Conservation (phyloP, 306 rosid species). For the Medicago ruthenica region DNA sequence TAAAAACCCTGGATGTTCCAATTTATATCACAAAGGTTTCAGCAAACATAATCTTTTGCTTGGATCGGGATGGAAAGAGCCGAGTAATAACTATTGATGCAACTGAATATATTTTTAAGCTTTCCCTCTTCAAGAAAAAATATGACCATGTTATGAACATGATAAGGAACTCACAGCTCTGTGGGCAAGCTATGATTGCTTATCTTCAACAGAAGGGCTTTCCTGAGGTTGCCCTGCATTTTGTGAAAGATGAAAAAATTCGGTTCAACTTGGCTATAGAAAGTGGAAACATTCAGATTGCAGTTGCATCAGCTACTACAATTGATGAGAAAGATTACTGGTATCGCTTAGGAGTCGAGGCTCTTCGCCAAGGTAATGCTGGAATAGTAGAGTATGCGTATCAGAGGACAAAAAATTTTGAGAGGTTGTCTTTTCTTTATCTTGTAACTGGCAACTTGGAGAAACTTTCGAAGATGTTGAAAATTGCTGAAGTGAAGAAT, state of each 20-base stretch:
- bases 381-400: constrained; percentile 95
- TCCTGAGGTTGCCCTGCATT: constrained; percentile 96
- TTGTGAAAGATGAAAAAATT: constrained; percentile 91
- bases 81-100: constrained; percentile 76
- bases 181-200: constrained; percentile 95
- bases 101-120: constrained; percentile 84
- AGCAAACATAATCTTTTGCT: constrained; percentile 77
- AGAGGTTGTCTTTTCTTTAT: constrained; percentile 90
- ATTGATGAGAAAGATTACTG: constrained; percentile 96
- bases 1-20: constrained; percentile 85
- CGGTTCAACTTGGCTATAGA: constrained; percentile 90
- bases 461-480: constrained; percentile 92
- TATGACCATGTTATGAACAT: constrained; percentile 90
- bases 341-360: constrained; percentile 91
- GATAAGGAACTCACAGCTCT: constrained; percentile 90
- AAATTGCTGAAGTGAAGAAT: constrained; percentile 93
- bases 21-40: constrained; percentile 87
- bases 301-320: constrained; percentile 91
- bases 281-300: constrained; percentile 94
- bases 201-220: constrained; percentile 96
- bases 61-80: constrained; percentile 94
- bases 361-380: constrained; percentile 94
- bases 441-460: constrained; percentile 83
- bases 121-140: constrained; percentile 75
- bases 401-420: constrained; percentile 92